phyloP scores from a whole-genome alignment of 1,284 basidiomycete species.

The Wolfiporia cocos region DNA sequence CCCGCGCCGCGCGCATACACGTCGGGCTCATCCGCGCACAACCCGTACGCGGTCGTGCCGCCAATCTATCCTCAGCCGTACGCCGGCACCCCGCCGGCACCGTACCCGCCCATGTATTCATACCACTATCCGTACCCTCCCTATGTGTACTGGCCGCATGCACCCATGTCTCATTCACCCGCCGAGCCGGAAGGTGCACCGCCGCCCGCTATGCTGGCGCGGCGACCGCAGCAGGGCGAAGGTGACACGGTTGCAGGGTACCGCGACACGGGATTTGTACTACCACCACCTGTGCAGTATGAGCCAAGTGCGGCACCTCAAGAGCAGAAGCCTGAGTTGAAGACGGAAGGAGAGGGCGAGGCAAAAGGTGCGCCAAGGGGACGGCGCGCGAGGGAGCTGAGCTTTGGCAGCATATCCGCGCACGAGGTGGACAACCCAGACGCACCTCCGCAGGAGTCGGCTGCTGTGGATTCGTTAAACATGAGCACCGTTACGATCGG shows the following conservation, averaged over 20 bases:
- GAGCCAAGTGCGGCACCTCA: slow-evolving; percentile 2
- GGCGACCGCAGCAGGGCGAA: slow-evolving; percentile 25
- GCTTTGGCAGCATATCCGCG: slow-evolving; percentile 48
- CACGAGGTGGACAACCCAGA: slow-evolving; percentile 23
- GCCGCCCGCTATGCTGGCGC: slow-evolving; percentile 23
- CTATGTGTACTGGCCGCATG: slow-evolving; percentile 19
- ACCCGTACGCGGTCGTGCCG: slow-evolving; percentile 20
- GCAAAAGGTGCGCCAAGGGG: slow-evolving; percentile 12
- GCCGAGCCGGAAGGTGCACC: slow-evolving; percentile 18
- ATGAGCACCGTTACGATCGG: slow-evolving; percentile 6
- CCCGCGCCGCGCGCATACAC: slow-evolving; percentile 9
- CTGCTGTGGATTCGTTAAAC: slow-evolving; percentile 10
- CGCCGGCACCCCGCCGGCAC: slow-evolving; percentile 22
- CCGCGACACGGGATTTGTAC: slow-evolving; percentile 21
- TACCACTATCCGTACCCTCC: slow-evolving; percentile 19
- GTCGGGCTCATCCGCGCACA: slow-evolving; percentile 17
- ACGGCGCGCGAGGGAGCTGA: slow-evolving; percentile 25
- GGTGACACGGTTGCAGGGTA: slow-evolving; percentile 28
- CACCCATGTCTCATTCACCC: slow-evolving; percentile 4
- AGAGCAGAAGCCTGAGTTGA: slow-evolving; percentile 3
- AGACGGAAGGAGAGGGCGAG: slow-evolving; percentile 2
- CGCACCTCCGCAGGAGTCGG: slow-evolving; percentile 8
- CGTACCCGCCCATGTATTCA: slow-evolving; percentile 16
- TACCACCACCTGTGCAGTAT: slow-evolving; percentile 11
- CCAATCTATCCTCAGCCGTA: slow-evolving; percentile 10